Evolutionary conservation across 495 filamentous ascomycete species (phyloP), one percentile per base, ranked within the genome.

Genomic region (Penicillium arizonense): DNA sequence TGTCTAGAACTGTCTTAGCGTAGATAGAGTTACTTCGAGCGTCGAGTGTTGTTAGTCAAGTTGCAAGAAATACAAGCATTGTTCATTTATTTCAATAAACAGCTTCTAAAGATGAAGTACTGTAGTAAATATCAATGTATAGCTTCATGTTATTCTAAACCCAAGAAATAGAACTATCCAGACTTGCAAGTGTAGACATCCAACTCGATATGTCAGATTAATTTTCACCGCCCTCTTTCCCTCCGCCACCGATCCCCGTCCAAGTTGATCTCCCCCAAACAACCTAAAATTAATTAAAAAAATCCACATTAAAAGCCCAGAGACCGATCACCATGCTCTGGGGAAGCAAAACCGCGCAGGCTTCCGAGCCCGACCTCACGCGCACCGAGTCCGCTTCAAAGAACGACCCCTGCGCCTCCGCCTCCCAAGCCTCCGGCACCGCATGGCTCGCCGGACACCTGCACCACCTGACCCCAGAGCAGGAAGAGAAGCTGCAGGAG

Each of bases 401-500:
- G 50, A 75, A 75, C 58, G 73, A 76, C 57, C 59, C 68, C 40
- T 58, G 63, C 33, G 73, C 73, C 13, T 71, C 75, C 38, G 71
- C 72, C 18, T 63, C 68, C 46, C 68, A 72, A 38, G 74, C 74
- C 12, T 54, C 73, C 12, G 69, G 74, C 39, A 71, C 67, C 5
- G 73, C 62, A 39, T 77, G 74, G 73, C 60, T 77, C 35, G 69
- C 78, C 12, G 90, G 87, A 24, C 90, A 94, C 64, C 68, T 91
- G 43, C 83, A 88, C 30, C 87, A 91, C 66, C 77, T 95, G 30
- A 87, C 75, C 20, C 69, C 77, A 21, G 78, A 83, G 50, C 87
- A 95, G 65, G 83, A 87, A 58, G 68, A 72, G 41, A 80, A 82
- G 37, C 73, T 95, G 20, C 66, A 61, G 14, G 74, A 78, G 32